These are phyloP conservation scores for Artemisia argyi DNA, from an alignment of 129 eudicot species.

Conservation along the genomic window DNA sequence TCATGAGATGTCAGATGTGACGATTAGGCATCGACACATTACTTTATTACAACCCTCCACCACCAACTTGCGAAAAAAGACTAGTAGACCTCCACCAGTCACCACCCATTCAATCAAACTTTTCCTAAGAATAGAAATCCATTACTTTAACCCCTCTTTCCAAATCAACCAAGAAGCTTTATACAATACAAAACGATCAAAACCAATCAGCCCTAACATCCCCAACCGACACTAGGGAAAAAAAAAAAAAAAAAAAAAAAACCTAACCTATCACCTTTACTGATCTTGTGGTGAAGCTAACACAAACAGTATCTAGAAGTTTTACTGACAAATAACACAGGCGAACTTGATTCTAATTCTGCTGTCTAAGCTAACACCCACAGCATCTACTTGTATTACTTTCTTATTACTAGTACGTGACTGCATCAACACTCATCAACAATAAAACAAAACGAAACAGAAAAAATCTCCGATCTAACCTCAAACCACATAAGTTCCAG, in stretches of 20 bases:
- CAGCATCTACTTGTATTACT: slow-evolving; percentile 5
- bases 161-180: background rate
- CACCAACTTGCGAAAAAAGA: slow-evolving; percentile 6
- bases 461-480: too few relatives aligned
- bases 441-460: too few relatives aligned
- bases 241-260: background rate
- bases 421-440: too few relatives aligned
- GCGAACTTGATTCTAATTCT: too few relatives aligned
- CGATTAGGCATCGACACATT: background rate
- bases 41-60: background rate
- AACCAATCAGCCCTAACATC: slow-evolving; percentile 9
- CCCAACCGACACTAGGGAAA: background rate
- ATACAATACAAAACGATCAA: background rate
- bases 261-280: background rate
- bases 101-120: too few relatives aligned
- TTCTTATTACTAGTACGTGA: too few relatives aligned
- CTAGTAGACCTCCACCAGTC: too few relatives aligned
- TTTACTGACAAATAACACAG: too few relatives aligned
- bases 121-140: background rate
- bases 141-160: background rate
- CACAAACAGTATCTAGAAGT: too few relatives aligned
- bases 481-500: too few relatives aligned
- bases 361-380: background rate
- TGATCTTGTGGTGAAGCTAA: background rate
- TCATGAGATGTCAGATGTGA: slow-evolving; percentile 16